These are phyloP conservation scores for Fusarium virguliforme DNA, from an alignment of 2,329 filamentous ascomycete species.

Conservation along the genomic window DNA sequence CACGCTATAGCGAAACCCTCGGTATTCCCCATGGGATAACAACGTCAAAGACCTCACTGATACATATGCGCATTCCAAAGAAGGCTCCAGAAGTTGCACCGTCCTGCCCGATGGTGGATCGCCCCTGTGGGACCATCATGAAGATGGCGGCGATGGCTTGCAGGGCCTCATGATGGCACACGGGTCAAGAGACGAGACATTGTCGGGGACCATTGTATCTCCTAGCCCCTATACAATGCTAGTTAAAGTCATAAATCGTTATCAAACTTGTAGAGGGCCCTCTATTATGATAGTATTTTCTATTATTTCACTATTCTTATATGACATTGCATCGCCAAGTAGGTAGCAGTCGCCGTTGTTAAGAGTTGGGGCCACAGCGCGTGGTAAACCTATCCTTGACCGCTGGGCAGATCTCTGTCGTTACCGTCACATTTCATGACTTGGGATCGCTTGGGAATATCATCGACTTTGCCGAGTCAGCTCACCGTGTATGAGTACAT, in stretches of 20 bases:
- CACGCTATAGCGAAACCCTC: not conserved
- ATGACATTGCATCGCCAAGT: constrained; percentile 3
- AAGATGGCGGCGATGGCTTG: constrained; percentile 27
- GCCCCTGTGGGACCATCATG: constrained; percentile 23
- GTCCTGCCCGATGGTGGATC: constrained; percentile 32
- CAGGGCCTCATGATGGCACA: constrained; percentile 29
- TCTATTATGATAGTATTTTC: constrained; percentile 3
- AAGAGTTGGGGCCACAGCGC: not conserved
- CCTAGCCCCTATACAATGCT: too few relatives aligned
- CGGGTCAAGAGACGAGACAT: not conserved
- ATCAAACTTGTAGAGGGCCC: not conserved
- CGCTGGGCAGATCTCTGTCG: constrained; percentile 16
- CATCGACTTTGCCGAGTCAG: not conserved
- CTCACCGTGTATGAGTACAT: constrained; percentile 18
- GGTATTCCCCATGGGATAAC: not conserved
- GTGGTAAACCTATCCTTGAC: constrained; percentile 21
- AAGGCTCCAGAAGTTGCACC: constrained; percentile 16
- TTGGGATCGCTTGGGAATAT: constrained; percentile 1
- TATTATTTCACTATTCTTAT: not conserved
- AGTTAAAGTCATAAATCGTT: too few relatives aligned
- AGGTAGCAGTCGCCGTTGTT: not conserved
- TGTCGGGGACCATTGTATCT: too few relatives aligned
- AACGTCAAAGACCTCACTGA: not conserved
- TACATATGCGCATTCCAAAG: not conserved
- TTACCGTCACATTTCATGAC: constrained; percentile 1